phyloP scores from a whole-genome alignment of 148 eudicot genomes.

The Vaccinium vitisidaea region DNA sequence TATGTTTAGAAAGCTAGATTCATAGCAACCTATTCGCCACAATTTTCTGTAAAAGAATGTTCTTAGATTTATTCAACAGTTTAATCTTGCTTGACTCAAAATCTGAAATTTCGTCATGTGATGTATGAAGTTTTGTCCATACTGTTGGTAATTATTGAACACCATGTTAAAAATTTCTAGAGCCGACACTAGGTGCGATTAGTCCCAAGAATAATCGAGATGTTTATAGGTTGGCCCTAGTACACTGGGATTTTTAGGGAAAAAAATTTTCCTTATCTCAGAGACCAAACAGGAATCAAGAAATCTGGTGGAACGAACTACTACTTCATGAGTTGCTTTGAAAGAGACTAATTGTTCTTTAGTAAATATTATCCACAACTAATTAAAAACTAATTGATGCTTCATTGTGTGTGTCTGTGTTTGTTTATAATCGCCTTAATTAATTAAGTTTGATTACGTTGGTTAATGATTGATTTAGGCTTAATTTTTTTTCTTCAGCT shows the following conservation, averaged over 20 bases:
- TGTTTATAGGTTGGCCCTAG: background rate
- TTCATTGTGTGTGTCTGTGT: too few species aligned
- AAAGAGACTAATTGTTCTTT: background rate
- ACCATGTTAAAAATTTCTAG: too few species aligned
- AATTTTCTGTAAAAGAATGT: too few species aligned
- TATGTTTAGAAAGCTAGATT: too few species aligned
- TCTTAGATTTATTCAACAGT: too few species aligned
- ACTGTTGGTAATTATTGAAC: too few species aligned
- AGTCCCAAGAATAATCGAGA: background rate
- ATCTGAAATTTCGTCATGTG: too few species aligned
- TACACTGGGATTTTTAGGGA: background rate
- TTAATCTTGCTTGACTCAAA: too few species aligned
- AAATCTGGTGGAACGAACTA: background rate
- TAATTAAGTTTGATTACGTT: background rate
- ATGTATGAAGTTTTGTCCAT: too few species aligned
- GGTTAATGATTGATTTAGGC: background rate
- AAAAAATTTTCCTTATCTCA: background rate
- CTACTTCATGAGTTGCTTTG: background rate
- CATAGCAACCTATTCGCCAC: too few species aligned
- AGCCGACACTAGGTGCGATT: background rate
- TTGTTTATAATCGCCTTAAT: background rate
- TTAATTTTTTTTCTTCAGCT: conserved; percentile 10
- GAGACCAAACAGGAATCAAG: background rate
- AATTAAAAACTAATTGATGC: background rate
- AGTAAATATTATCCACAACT: background rate